A percentile compares a stretch with the other conserved stretches of the same genome.
Evolutionary conservation across 306 rosid genomes (phyloP).

Genomic region (Morella rubra): DNA sequence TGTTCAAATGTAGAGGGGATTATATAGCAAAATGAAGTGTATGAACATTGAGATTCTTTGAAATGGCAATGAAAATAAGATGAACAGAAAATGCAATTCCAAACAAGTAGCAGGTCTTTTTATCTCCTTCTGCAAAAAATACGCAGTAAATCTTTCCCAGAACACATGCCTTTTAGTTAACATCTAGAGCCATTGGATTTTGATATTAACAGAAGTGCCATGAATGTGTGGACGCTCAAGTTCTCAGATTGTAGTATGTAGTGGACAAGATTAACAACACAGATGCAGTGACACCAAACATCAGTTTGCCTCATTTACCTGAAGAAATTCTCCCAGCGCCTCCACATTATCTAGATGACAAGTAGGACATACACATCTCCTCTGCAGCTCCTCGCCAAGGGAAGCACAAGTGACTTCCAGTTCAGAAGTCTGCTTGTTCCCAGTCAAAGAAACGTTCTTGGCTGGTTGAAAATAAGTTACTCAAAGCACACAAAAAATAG

Average conservation of each 20-base stretch:
- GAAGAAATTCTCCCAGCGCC: conserved; percentile 40
- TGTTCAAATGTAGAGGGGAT: neutral
- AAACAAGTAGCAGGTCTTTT: conserved; percentile 1
- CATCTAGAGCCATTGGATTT: conserved; percentile 5
- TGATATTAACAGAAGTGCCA: neutral
- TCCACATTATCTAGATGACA: conserved; percentile 71
- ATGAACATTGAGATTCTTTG: neutral
- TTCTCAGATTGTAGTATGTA: neutral
- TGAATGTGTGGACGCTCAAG: neutral
- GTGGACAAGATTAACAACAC: conserved; percentile 9
- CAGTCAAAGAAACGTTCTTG: conserved; percentile 51
- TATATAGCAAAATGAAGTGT: conserved; percentile 6
- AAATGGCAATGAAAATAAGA: neutral
- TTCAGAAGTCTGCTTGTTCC: conserved; percentile 61
- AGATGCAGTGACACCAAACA: conserved; percentile 18
- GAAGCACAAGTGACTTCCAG: conserved; percentile 47
- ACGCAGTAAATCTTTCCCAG: neutral
- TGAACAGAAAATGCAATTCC: conserved; percentile 4
- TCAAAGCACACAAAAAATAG: neutral
- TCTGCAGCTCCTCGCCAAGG: conserved; percentile 72
- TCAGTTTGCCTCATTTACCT: conserved; percentile 44
- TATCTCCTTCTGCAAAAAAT: conserved; percentile 12
- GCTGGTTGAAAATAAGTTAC: neutral
- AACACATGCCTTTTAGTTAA: neutral
- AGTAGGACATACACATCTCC: conserved; percentile 61